A percentile compares a stretch with the other conserved stretches of the same genome.
These are phyloP conservation scores for Phaeosphaeriaceae sp. DNA, from an alignment of 2,329 filamentous ascomycete species.

Conservation along the genomic window DNA sequence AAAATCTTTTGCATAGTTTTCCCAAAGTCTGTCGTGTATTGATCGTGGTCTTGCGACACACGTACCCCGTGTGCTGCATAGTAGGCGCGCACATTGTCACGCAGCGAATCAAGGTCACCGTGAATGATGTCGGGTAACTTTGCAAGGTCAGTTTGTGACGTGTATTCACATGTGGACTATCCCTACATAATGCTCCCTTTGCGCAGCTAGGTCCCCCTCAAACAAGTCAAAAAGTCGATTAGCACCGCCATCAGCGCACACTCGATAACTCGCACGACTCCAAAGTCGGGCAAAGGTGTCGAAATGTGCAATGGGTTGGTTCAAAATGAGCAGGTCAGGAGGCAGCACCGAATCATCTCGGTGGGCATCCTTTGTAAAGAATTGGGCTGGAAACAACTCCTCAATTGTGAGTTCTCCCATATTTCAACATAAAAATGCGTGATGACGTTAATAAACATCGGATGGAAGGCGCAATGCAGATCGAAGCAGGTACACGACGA, in stretches of 20 bases:
- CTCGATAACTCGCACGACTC: conserved; percentile 63
- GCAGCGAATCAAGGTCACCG: conserved; percentile 89
- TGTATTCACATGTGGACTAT: not conserved
- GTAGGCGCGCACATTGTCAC: conserved; percentile 65
- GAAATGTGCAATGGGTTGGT: conserved; percentile 53
- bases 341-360: conserved; percentile 21
- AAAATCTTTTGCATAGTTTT: conserved; percentile 72
- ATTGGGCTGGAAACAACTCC: conserved; percentile 33
- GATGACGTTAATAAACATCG: conserved; percentile 2
- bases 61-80: conserved; percentile 67
- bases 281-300: conserved; percentile 58
- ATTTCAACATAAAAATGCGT: not conserved
- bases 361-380: conserved; percentile 28
- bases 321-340: conserved; percentile 54
- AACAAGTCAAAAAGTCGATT: conserved; percentile 71
- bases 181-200: conserved; percentile 41
- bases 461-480: conserved; percentile 9
- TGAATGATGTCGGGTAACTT: conserved; percentile 68
- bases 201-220: conserved; percentile 26
- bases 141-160: conserved; percentile 16
- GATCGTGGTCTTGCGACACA: conserved; percentile 75
- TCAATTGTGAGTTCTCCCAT: conserved; percentile 22
- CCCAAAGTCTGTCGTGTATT: conserved; percentile 88
- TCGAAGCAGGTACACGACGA: conserved; percentile 4
- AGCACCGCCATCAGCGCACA: conserved; percentile 92